Base-by-base conservation (phyloP, 176 grass and related monocot species). In the Ampelocalamus luodianensis region DNA sequence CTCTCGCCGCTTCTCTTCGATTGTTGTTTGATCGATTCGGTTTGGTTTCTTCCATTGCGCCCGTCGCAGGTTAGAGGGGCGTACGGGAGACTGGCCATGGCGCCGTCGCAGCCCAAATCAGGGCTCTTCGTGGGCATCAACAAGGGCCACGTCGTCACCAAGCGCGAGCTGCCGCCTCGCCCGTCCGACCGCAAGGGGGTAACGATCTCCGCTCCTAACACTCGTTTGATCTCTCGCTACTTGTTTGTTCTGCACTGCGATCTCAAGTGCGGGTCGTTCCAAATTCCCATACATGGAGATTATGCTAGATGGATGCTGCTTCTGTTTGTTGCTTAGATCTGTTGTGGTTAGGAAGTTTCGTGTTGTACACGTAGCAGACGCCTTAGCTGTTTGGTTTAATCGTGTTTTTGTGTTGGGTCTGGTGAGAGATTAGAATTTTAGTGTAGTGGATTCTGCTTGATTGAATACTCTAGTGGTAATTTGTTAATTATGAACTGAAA, bases 81-180 rank as follows among this genome's bases (percentile, higher is more conserved):
- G 53, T 64, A 34, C 0, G n/a, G 29, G 68, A 23, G 43, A 36
- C 15, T 24, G 20, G 60, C 72, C 68, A 92, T 94, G 92, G 85
- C 92, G 49, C 81, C 92, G 72, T 50, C 77, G 44, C 85, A 87
- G 85, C 78, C 87, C 65, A 92, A 94, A 59, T 89, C 87, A 1
- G 90, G 92, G 40, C 77, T 94, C 51, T 90, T 94, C 74, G 87
- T 92, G 11, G 92, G 89, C 51, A 44, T 94, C 14, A 94, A 94
- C 90, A 92, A 90, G 60, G 92, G 87, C 0, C 92, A 92, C 55
- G 26, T 91, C 20, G 87, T 94, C 63, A 94, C 92, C 77, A 91
- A 90, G 81, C 76, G 92, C n/a, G 82, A 92, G 90, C 72, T 92
- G 2, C 62, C 89, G 20, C 68, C 75, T 23, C 92, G 89, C 78